phyloP scores from a whole-genome alignment of 2,329 filamentous ascomycete species.

The Alternaria angustiovoidea region DNA sequence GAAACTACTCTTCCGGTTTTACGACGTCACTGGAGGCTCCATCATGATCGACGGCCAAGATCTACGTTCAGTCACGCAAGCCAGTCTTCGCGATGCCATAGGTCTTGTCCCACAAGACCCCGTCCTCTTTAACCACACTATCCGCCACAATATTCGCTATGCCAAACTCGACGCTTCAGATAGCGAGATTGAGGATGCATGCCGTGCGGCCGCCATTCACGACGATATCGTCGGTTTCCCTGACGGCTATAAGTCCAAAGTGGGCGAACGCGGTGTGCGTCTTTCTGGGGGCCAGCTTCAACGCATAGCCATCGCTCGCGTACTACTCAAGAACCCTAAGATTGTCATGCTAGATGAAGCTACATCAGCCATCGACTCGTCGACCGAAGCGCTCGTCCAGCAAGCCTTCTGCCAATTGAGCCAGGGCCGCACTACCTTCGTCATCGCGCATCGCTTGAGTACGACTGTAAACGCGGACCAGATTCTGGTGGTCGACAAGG shows the following conservation, averaged over 20 bases:
- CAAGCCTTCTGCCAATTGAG: slow-evolving; percentile 67
- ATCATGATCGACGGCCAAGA: too few species aligned
- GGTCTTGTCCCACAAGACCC: slow-evolving; percentile 73
- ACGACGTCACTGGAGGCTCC: slow-evolving; percentile 63
- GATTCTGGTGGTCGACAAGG: slow-evolving; percentile 79
- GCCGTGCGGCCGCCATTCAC: slow-evolving; percentile 69
- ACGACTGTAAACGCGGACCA: slow-evolving; percentile 87
- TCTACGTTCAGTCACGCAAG: slow-evolving; percentile 59
- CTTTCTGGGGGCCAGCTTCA: slow-evolving; percentile 73
- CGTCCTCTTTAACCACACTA: slow-evolving; percentile 68
- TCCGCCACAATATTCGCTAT: slow-evolving; percentile 73
- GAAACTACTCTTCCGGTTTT: slow-evolving; percentile 68
- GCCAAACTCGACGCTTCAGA: slow-evolving; percentile 68
- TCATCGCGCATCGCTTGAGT: slow-evolving; percentile 80
- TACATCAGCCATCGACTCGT: slow-evolving; percentile 84
- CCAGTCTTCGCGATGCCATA: slow-evolving; percentile 65
- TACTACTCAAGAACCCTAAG: slow-evolving; percentile 41
- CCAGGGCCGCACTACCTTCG: slow-evolving; percentile 70
- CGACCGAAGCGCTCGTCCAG: slow-evolving; percentile 72
- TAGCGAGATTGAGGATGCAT: slow-evolving; percentile 67
- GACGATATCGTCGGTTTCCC: slow-evolving; percentile 69
- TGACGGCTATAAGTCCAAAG: slow-evolving; percentile 51
- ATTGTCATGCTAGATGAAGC: too few species aligned
- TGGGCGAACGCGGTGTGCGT: slow-evolving; percentile 53
- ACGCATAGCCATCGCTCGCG: slow-evolving; percentile 73